Evolutionary conservation across 2,329 filamentous ascomycete species (phyloP), one percentile per base, ranked within the genome.

Genomic region (Epicoccum sorghinum): DNA sequence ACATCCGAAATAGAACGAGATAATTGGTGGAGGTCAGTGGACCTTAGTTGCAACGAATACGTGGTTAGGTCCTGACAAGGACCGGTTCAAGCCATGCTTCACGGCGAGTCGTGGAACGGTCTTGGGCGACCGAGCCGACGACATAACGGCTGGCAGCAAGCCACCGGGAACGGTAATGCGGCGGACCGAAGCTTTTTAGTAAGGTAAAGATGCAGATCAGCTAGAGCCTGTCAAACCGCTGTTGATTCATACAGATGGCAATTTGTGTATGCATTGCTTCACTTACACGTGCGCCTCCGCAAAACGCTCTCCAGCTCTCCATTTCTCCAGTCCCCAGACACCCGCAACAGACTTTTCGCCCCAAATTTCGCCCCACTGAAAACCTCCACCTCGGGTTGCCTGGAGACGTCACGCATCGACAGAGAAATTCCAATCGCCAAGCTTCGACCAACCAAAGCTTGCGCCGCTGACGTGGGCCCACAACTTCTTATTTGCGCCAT

Each of bases 391-490:
- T 18, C 18, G 18, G 18, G 18, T 18, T 18, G 18, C 18, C 52
- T 23, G 43, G 24, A 56, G 61, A 63, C 62, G 62, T 65, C 57
- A 61, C 30, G 44, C 40, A 58, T 55, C 40, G 47, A 39, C 36
- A 46, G 29, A 45, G 37, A 48, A 55, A 56, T 49, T 30, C 37
- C 27, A 39, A 32, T 30, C 18, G 42, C 35, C 38, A 51, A 47
- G 47, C 47, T 38, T 47, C 30, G 42, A 52, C 58, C 60, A 63
- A 47, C 60, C 47, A 59, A 35, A 35, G 24, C 12, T 27, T 38
- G 43, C 43, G 58, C 58, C 58, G 42, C 60, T 60, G 60, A 59
- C 50, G 52, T 54, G 27, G 59, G 13, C 58, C 65, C 65, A 53
- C 52, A 62, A 58, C 65, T 62, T 41, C 36, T 51, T 32, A 47